These are phyloP conservation scores for Syzygium oleosum DNA, from an alignment of 345 rosid species.

Conservation along the genomic window DNA sequence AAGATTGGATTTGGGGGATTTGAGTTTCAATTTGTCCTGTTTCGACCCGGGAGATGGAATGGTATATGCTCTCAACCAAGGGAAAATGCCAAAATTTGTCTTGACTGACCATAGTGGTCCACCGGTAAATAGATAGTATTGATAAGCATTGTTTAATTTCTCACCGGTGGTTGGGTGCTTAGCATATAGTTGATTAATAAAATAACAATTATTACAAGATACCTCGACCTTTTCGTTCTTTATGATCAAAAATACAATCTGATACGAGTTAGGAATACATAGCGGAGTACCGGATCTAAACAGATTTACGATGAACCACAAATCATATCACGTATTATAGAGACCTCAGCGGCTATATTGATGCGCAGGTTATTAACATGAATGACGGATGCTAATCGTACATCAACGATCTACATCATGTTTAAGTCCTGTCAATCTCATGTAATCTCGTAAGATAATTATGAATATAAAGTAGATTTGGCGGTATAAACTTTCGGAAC, in stretches of 20 bases:
- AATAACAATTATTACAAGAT: background rate
- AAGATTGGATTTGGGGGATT: background rate
- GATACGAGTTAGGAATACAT: fast-evolving
- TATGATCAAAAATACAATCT: fast-evolving
- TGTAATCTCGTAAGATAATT: background rate
- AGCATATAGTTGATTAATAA: background rate
- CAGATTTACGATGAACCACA: fast-evolving
- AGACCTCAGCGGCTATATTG: fast-evolving
- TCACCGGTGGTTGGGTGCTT: background rate
- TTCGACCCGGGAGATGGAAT: background rate
- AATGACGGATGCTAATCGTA: fast-evolving
- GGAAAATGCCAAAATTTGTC: background rate
- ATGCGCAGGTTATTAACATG: fast-evolving
- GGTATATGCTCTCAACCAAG: background rate
- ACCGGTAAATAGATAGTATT: background rate
- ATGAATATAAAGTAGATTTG: background rate
- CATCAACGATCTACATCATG: fast-evolving
- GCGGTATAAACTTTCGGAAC: background rate
- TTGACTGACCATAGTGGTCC: background rate
- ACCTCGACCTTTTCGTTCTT: fast-evolving
- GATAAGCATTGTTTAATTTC: background rate
- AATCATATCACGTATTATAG: background rate
- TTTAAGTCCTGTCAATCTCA: fast-evolving
- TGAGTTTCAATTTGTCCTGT: background rate
- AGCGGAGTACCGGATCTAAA: fast-evolving